Evolutionary conservation across 768 basidiomycete species (phyloP).

Genomic region (Russula abietina): DNA sequence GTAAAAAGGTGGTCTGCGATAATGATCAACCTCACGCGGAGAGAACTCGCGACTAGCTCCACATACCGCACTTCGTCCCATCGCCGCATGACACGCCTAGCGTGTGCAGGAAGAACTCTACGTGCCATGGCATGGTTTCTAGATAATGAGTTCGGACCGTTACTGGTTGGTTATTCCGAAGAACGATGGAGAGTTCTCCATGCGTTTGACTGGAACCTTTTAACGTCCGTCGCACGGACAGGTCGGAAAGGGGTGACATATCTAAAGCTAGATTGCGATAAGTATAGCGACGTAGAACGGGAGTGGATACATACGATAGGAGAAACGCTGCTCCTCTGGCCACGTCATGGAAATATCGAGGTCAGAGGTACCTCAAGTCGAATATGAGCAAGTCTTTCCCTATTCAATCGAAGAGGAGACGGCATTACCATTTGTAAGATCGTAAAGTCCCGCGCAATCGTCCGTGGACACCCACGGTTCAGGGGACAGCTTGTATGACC

Average conservation of each 20-base stretch:
- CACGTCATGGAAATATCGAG: slow-evolving; percentile 55
- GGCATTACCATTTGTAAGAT: slow-evolving; percentile 42
- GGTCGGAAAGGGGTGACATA: slow-evolving; percentile 41
- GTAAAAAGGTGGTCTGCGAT: slow-evolving; percentile 55
- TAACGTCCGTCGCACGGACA: slow-evolving; percentile 65
- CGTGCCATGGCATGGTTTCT: slow-evolving; percentile 91
- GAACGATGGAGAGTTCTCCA: slow-evolving; percentile 61
- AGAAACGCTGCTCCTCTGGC: slow-evolving; percentile 45
- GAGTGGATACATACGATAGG: slow-evolving; percentile 43
- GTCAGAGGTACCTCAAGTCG: slow-evolving; percentile 30
- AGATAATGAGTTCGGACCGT: slow-evolving; percentile 58
- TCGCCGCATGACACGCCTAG: slow-evolving; percentile 44
- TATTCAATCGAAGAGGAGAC: not conserved
- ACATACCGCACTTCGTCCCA: slow-evolving; percentile 43
- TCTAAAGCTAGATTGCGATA: slow-evolving; percentile 33
- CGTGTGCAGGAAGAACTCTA: slow-evolving; percentile 84
- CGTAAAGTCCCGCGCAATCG: slow-evolving; percentile 40
- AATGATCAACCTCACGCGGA: slow-evolving; percentile 4
- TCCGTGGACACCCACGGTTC: slow-evolving; percentile 39
- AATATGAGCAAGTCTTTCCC: slow-evolving; percentile 15
- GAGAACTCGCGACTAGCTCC: not conserved
- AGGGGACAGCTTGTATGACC: slow-evolving; percentile 45
- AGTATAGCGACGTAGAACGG: not conserved
- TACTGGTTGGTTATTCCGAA: slow-evolving; percentile 53
- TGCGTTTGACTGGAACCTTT: slow-evolving; percentile 69